phyloP scores from a whole-genome alignment of 495 filamentous ascomycete species.

The Rhypophila decipiens region DNA sequence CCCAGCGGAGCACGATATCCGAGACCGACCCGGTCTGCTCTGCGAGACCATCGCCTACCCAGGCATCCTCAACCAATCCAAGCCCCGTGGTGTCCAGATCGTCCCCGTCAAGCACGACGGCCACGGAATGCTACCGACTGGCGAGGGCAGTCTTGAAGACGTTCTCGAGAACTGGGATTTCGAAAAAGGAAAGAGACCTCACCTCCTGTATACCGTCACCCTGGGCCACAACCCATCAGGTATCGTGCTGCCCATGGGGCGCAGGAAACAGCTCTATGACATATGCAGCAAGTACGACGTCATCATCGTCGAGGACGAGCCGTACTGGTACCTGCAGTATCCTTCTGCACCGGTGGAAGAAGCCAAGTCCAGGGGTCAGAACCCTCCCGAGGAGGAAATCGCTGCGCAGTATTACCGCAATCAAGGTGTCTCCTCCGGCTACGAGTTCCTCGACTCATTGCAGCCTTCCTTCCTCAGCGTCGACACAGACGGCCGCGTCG shows the following conservation, averaged over 20 bases:
- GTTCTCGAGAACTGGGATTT: slow-evolving; percentile 77
- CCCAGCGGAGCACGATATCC: slow-evolving; percentile 56
- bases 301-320: slow-evolving; percentile 90
- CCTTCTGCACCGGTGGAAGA: slow-evolving; percentile 55
- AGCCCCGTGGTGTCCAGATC: slow-evolving; percentile 64
- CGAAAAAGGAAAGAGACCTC: slow-evolving; percentile 63
- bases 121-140: slow-evolving; percentile 63
- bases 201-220: slow-evolving; percentile 85
- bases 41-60: slow-evolving; percentile 75
- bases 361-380: slow-evolving; percentile 36
- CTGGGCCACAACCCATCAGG: slow-evolving; percentile 92
- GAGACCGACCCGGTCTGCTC: slow-evolving; percentile 63
- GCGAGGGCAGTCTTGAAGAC: slow-evolving; percentile 67
- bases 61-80: slow-evolving; percentile 59
- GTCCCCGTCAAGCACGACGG: slow-evolving; percentile 68
- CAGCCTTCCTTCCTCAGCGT: slow-evolving; percentile 64
- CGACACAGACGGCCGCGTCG: slow-evolving; percentile 80
- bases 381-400: not conserved
- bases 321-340: slow-evolving; percentile 93
- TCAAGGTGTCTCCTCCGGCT: slow-evolving; percentile 57
- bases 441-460: slow-evolving; percentile 76
- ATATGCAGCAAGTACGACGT: slow-evolving; percentile 82
- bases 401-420: slow-evolving; percentile 17
- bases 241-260: slow-evolving; percentile 59
- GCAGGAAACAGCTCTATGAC: slow-evolving; percentile 71